Evolutionary conservation across 805 yeast genomes (phyloP).

Genomic region (Saturnispora besseyi): DNA sequence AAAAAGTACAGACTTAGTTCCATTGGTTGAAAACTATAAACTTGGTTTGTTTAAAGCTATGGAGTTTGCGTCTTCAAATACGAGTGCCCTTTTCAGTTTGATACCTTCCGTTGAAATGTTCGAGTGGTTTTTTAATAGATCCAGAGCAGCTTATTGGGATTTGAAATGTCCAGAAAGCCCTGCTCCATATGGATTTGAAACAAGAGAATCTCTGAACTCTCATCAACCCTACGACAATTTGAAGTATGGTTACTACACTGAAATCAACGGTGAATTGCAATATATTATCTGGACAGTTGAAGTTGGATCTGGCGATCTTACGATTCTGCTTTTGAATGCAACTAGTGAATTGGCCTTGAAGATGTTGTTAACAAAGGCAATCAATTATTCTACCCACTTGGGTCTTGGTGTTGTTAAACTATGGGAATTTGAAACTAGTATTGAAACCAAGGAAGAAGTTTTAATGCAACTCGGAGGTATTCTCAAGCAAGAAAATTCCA

Average conservation of each 20-base stretch:
- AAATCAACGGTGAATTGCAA: background rate
- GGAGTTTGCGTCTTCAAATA: background rate
- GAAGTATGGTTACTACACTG: conserved; percentile 1
- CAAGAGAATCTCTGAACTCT: background rate
- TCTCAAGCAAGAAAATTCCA: conserved; percentile 12
- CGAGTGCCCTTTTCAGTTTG: conserved; percentile 15
- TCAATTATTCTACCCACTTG: conserved; percentile 5
- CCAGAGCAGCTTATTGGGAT: conserved; percentile 13
- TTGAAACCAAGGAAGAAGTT: conserved; percentile 10
- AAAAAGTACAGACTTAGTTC: conserved; percentile 1
- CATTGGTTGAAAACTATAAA: background rate
- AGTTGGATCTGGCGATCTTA: background rate
- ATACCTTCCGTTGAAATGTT: conserved; percentile 29
- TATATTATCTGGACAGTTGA: conserved; percentile 4
- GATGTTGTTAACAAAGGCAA: background rate
- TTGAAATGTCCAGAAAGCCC: background rate
- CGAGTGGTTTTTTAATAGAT: conserved; percentile 37
- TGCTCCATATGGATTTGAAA: background rate
- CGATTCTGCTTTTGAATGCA: background rate
- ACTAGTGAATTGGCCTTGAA: background rate
- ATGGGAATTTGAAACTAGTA: conserved; percentile 7
- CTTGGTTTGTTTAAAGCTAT: background rate
- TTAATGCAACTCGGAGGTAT: conserved; percentile 4
- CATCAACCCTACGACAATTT: conserved; percentile 1
- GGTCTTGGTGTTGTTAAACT: conserved; percentile 8